phyloP scores from a whole-genome alignment of 2,329 filamentous ascomycete genomes.

The Hirsutella rhossiliensis region DNA sequence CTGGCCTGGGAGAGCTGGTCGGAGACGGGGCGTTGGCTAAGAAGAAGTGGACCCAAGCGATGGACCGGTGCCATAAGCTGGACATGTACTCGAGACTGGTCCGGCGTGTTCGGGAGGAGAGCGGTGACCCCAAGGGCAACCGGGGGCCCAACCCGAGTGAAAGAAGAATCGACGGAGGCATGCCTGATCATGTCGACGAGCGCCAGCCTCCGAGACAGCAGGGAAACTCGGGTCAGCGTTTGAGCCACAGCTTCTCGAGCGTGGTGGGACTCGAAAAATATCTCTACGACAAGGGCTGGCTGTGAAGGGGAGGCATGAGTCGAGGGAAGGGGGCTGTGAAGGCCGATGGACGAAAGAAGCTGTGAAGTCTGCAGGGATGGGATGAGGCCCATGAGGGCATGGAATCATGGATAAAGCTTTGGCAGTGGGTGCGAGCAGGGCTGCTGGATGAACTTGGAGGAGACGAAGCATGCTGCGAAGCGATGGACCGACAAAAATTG shows the following conservation, averaged over 20 bases:
- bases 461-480: no score
- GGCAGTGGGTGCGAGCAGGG: no score
- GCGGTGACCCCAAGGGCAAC: neutral
- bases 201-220: conserved; percentile 3
- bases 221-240: neutral
- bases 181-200: conserved; percentile 10
- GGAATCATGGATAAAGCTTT: no score
- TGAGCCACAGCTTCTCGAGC: neutral
- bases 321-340: neutral
- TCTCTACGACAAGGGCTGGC: conserved; percentile 1
- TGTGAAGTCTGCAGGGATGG: no score
- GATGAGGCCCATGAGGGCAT: no score
- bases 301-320: neutral
- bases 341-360: neutral
- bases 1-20: conserved; percentile 11
- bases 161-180: conserved; percentile 4
- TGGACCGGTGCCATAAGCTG: conserved; percentile 5
- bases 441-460: no score
- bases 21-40: neutral
- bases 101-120: neutral
- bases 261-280: neutral
- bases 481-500: no score
- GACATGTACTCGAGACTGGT: conserved; percentile 10
- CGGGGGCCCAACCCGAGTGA: neutral
- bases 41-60: conserved; percentile 1